A percentile compares a stretch with the other conserved stretches of the same genome.
phyloP scores from a whole-genome alignment of 176 grass and related monocot species.

The Bromus sterilis region DNA sequence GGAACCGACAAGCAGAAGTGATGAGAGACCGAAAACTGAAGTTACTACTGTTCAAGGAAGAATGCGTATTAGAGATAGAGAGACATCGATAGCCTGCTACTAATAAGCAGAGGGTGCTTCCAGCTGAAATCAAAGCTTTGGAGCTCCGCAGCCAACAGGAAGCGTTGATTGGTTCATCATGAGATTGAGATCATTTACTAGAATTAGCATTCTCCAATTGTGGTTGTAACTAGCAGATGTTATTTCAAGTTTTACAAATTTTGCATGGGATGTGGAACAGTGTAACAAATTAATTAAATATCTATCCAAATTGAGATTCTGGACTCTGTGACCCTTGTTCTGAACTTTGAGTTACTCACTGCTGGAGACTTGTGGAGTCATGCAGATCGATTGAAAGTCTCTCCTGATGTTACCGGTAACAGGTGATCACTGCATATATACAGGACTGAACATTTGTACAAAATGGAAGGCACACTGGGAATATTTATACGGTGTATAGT shows the following conservation, averaged over 20 bases:
- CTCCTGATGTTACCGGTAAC: neutral
- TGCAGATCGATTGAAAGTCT: neutral
- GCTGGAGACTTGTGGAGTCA: neutral
- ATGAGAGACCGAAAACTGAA: neutral
- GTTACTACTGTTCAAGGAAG: neutral
- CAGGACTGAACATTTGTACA: neutral
- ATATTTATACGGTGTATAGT: too few relatives aligned
- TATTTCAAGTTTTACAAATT: neutral
- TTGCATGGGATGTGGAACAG: neutral
- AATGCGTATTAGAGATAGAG: neutral
- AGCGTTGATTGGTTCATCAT: neutral
- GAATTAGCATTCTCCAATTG: slow-evolving; percentile 1
- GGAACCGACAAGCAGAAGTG: slow-evolving; percentile 14
- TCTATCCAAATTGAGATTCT: slow-evolving; percentile 9
- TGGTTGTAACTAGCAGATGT: neutral
- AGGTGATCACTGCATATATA: neutral
- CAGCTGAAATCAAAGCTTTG: neutral
- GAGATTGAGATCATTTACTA: neutral
- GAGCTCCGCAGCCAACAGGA: slow-evolving; percentile 2
- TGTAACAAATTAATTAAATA: neutral
- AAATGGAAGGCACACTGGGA: neutral
- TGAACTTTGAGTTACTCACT: neutral
- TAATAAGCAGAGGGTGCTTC: slow-evolving; percentile 5
- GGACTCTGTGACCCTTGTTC: neutral
- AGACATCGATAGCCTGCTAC: neutral